A percentile compares a stretch with the other conserved stretches of the same genome.
Conservation (phyloP, 179 eudicot species). For the Silene vulgaris region DNA sequence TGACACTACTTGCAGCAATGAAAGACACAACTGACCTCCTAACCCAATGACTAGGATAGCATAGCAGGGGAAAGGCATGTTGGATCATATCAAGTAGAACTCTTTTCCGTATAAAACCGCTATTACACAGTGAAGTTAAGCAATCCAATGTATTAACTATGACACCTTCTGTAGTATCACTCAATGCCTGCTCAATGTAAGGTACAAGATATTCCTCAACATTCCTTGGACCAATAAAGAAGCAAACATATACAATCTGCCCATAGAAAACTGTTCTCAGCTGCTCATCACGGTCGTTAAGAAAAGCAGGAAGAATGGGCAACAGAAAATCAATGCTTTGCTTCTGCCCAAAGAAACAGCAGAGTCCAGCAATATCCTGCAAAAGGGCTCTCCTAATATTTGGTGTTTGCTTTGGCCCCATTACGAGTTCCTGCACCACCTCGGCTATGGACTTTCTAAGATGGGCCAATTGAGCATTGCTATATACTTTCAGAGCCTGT, state of each 20-base stretch:
- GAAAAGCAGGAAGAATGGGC: conserved; percentile 93
- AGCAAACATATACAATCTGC: conserved; percentile 86
- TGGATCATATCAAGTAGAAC: conserved; percentile 81
- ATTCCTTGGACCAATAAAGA: conserved; percentile 95
- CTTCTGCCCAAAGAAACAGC: conserved; percentile 97
- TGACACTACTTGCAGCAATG: conserved; percentile 83
- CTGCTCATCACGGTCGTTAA: conserved; percentile 91
- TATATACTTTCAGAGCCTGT: conserved; percentile 47
- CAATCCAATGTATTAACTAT: conserved; percentile 89
- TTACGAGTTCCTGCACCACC: conserved; percentile 94
- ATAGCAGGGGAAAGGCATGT: conserved; percentile 73
- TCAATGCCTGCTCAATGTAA: conserved; percentile 84
- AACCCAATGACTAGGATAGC: conserved; percentile 96
- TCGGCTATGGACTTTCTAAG: conserved; percentile 87
- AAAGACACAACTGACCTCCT: conserved; percentile 73
- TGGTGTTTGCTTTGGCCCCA: conserved; percentile 99
- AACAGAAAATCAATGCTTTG: conserved; percentile 80
- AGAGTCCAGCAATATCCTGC: conserved; percentile 83
- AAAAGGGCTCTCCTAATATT: conserved; percentile 94
- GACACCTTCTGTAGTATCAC: conserved; percentile 88
- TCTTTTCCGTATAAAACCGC: conserved; percentile 70
- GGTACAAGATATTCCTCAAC: conserved; percentile 97
- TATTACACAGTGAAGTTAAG: conserved; percentile 69
- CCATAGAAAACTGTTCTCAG: conserved; percentile 83
- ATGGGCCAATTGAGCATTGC: conserved; percentile 68